Conservation (phyloP, 495 filamentous ascomycete genomes). For the Penicillium manginii region DNA sequence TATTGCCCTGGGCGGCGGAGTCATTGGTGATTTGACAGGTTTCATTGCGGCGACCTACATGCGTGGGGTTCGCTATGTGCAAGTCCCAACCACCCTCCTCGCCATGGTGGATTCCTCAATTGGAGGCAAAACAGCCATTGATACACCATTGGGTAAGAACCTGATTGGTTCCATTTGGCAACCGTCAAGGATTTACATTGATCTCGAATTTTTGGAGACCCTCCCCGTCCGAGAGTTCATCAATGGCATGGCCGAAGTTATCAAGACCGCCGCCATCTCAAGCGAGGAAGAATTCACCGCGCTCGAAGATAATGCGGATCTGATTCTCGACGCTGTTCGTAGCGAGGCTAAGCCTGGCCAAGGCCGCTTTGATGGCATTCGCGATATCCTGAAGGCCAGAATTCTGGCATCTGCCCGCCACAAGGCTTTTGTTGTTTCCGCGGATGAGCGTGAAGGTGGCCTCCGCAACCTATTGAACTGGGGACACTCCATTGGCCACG, state of each 20-base stretch:
- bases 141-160: constrained; percentile 96
- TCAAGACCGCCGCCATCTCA: constrained; percentile 98
- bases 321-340: constrained; percentile 72
- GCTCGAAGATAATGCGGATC: constrained; percentile 77
- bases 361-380: constrained; percentile 68
- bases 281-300: constrained; percentile 83
- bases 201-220: constrained; percentile 89
- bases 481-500: constrained; percentile 97
- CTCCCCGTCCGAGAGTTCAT: constrained; percentile 92
- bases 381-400: constrained; percentile 78
- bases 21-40: constrained; percentile 97
- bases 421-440: constrained; percentile 91
- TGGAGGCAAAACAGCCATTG: constrained; percentile 97
- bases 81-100: constrained; percentile 92
- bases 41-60: constrained; percentile 98
- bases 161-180: constrained; percentile 97
- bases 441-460: constrained; percentile 92
- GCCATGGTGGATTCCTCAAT: constrained; percentile 99
- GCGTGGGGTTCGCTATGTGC: constrained; percentile 93
- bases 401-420: constrained; percentile 86
- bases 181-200: constrained; percentile 89
- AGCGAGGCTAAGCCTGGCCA: constrained; percentile 56
- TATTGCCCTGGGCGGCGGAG: constrained; percentile 94
- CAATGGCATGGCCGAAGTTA: constrained; percentile 98
- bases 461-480: constrained; percentile 95